Percentiles rank a stretch among this genome's conserved stretches.
Evolutionary conservation across 116 monocot species (phyloP).

Genomic region (Papilionanthe hybrid): DNA sequence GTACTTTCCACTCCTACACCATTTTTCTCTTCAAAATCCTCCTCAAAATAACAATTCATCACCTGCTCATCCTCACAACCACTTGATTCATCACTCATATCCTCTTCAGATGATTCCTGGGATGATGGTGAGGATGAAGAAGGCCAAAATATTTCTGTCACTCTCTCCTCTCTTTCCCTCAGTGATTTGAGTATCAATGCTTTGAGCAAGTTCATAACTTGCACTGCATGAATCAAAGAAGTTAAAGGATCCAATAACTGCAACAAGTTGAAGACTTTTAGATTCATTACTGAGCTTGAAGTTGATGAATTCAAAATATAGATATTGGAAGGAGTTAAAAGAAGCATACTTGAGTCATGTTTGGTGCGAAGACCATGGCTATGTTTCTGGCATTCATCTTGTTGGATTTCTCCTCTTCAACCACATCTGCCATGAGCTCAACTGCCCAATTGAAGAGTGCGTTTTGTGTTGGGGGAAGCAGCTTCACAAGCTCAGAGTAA

Average conservation of each 20-base stretch:
- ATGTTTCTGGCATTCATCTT: slow-evolving; percentile 98
- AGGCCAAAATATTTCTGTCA: slow-evolving; percentile 27
- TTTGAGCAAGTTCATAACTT: slow-evolving; percentile 96
- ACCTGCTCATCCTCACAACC: background rate
- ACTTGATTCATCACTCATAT: slow-evolving; percentile 19
- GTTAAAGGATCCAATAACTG: slow-evolving; percentile 95
- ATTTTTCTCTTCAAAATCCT: background rate
- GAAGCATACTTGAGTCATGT: slow-evolving; percentile 82
- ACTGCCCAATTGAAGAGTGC: slow-evolving; percentile 81
- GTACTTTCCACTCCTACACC: background rate
- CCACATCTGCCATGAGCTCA: slow-evolving; percentile 94
- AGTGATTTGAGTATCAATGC: slow-evolving; percentile 63
- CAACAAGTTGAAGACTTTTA: background rate
- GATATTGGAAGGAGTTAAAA: background rate
- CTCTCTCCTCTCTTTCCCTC: slow-evolving; percentile 68
- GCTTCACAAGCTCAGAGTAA: slow-evolving; percentile 58
- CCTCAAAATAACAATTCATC: background rate
- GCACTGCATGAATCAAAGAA: slow-evolving; percentile 89
- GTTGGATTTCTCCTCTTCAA: slow-evolving; percentile 76
- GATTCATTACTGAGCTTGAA: too few species aligned
- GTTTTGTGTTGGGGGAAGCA: slow-evolving; percentile 59
- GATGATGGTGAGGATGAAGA: slow-evolving; percentile 47
- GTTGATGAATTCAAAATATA: too few species aligned
- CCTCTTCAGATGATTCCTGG: slow-evolving; percentile 18
- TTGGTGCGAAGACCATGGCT: slow-evolving; percentile 95